Conservation (phyloP, 2,329 filamentous ascomycete species). For the Exophiala alcalophila region DNA sequence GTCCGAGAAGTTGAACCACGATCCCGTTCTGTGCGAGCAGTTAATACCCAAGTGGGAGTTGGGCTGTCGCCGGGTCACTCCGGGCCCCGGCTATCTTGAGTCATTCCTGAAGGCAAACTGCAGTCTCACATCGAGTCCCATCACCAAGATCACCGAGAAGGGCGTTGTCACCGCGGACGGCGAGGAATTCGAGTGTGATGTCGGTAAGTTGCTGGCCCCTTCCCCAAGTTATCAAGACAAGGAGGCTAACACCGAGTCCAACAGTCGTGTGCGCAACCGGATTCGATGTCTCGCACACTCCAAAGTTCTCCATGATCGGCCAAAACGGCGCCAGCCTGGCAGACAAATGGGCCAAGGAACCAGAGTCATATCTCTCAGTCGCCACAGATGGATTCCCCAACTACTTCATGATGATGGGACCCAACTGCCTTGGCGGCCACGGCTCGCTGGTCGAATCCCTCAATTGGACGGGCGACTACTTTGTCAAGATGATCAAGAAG, state of each 20-base stretch:
- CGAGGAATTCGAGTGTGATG: conserved; percentile 2
- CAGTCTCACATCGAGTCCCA: conserved; percentile 33
- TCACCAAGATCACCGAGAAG: conserved; percentile 34
- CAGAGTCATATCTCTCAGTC: conserved; percentile 33
- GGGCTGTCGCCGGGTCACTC: conserved; percentile 50
- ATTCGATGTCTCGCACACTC: conserved; percentile 39
- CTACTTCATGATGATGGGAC: conserved; percentile 36
- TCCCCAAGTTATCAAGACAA: no score
- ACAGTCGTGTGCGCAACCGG: conserved; percentile 43
- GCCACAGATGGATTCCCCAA: conserved; percentile 34
- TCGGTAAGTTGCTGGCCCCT: conserved; percentile 34
- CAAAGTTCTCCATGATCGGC: conserved; percentile 37
- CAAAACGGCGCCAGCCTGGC: conserved; percentile 30
- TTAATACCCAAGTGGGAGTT: conserved; percentile 32
- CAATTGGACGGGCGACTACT: conserved; percentile 32
- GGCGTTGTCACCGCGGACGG: conserved; percentile 29
- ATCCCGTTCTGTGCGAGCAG: conserved; percentile 26
- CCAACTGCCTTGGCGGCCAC: conserved; percentile 32
- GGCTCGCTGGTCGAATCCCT: conserved; percentile 31
- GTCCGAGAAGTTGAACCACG: conserved; percentile 23
- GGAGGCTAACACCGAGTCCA: no score
- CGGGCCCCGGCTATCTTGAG: conserved; percentile 53
- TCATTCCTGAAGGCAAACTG: conserved; percentile 45
- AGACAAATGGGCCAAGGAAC: conserved; percentile 32
- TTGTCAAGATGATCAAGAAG: conserved; percentile 34